Evolutionary conservation across 768 basidiomycete genomes (phyloP).

Genomic region (Amanita pseudoporphyria): DNA sequence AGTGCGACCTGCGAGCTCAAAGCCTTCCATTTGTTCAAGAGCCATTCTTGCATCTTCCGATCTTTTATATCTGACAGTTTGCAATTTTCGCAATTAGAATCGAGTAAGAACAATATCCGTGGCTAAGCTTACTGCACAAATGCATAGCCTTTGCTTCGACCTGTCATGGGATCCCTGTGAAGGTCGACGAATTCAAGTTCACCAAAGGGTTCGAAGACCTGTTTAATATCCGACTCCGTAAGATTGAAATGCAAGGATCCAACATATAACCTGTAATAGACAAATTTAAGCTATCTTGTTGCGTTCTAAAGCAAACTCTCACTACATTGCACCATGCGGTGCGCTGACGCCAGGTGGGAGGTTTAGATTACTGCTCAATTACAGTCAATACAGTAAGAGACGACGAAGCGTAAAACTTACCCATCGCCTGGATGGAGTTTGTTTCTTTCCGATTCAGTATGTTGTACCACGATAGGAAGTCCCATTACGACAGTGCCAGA

Average conservation of each 20-base stretch:
- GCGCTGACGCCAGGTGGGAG: constrained; percentile 79
- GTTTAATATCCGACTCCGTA: constrained; percentile 93
- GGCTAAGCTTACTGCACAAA: constrained; percentile 71
- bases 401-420: constrained; percentile 30
- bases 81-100: not conserved
- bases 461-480: constrained; percentile 91
- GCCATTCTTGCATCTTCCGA: constrained; percentile 96
- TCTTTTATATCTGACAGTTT: constrained; percentile 61
- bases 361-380: constrained; percentile 53
- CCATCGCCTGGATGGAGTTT: constrained; percentile 82
- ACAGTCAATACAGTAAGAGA: constrained; percentile 10
- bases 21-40: constrained; percentile 97
- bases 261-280: constrained; percentile 74
- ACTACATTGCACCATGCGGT: constrained; percentile 80
- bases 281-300: constrained; percentile 3
- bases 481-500: constrained; percentile 98
- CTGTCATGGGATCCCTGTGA: constrained; percentile 90
- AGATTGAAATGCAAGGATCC: constrained; percentile 96
- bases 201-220: constrained; percentile 99
- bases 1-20: constrained; percentile 91
- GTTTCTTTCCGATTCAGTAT: constrained; percentile 95
- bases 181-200: constrained; percentile 98
- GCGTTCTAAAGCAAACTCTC: constrained; percentile 20
- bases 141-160: constrained; percentile 94
- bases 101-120: constrained; percentile 16